Percentiles rank a stretch among this genome's conserved stretches.
Evolutionary conservation across 345 rosid species (phyloP).

Genomic region (Pugionium dolabratum): DNA sequence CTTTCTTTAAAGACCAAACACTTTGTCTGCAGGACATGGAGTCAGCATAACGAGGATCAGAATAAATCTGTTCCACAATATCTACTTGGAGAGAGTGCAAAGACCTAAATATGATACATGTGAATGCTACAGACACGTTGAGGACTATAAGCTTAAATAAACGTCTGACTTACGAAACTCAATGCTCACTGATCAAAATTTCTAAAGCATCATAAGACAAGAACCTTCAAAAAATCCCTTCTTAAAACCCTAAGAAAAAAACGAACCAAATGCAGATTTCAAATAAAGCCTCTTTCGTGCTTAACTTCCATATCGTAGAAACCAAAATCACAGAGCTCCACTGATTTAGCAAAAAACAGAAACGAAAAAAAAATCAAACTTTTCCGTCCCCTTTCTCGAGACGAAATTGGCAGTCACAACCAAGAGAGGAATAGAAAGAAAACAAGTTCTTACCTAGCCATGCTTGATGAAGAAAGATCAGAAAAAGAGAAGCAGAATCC

Average conservation of each 20-base stretch:
- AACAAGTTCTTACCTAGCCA: slow-evolving; percentile 43
- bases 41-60: too few species aligned
- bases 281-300: not conserved
- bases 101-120: not conserved
- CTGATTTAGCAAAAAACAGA: not conserved
- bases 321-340: slow-evolving; percentile 6
- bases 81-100: not conserved
- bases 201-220: not conserved
- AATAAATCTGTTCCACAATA: not conserved
- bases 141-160: not conserved
- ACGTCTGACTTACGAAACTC: not conserved
- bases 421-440: not conserved
- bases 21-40: too few species aligned
- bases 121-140: not conserved
- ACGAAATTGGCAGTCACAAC: not conserved
- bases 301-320: not conserved
- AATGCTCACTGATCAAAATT: slow-evolving; percentile 1
- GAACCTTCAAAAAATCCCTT: not conserved
- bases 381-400: not conserved
- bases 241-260: slow-evolving; percentile 8
- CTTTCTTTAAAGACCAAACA: too few species aligned
- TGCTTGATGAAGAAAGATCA: slow-evolving; percentile 28
- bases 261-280: slow-evolving; percentile 12
- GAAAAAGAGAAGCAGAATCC: slow-evolving; percentile 14
- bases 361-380: not conserved